Evolutionary conservation across 1,284 basidiomycete genomes (phyloP).

Genomic region (Paramarasmius palmivorus): DNA sequence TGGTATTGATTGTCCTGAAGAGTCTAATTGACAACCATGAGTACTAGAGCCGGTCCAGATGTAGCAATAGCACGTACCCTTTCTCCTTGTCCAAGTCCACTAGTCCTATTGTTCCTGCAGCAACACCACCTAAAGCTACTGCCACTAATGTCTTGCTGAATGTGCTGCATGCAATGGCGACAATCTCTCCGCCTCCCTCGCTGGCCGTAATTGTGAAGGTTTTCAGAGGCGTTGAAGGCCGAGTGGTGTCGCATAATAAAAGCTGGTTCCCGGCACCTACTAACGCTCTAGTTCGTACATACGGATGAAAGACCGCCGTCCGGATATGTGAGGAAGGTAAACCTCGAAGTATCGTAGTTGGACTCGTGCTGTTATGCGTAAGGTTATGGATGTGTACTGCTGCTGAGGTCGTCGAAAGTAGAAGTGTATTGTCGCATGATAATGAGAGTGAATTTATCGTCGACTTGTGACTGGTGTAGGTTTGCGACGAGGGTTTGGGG

Average conservation of each 20-base stretch:
- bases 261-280: slow-evolving; percentile 54
- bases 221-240: slow-evolving; percentile 56
- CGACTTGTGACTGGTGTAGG: slow-evolving; percentile 62
- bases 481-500: slow-evolving; percentile 44
- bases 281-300: slow-evolving; percentile 57
- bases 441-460: slow-evolving; percentile 52
- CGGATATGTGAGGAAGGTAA: slow-evolving; percentile 40
- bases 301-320: slow-evolving; percentile 59
- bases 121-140: slow-evolving; percentile 43
- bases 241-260: slow-evolving; percentile 61
- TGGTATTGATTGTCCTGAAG: slow-evolving; percentile 53
- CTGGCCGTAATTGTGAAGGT: slow-evolving; percentile 48
- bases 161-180: slow-evolving; percentile 61
- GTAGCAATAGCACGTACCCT: slow-evolving; percentile 43
- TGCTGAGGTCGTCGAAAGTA: slow-evolving; percentile 54
- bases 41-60: background rate
- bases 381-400: slow-evolving; percentile 63
- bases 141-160: slow-evolving; percentile 73
- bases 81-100: slow-evolving; percentile 76
- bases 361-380: slow-evolving; percentile 37
- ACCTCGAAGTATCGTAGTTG: slow-evolving; percentile 51
- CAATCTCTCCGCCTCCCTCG: slow-evolving; percentile 48
- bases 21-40: slow-evolving; percentile 37
- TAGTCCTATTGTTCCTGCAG: slow-evolving; percentile 48
- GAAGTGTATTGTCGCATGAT: slow-evolving; percentile 55